phyloP scores from a whole-genome alignment of 768 basidiomycete genomes.

The Tremella mesenterica region DNA sequence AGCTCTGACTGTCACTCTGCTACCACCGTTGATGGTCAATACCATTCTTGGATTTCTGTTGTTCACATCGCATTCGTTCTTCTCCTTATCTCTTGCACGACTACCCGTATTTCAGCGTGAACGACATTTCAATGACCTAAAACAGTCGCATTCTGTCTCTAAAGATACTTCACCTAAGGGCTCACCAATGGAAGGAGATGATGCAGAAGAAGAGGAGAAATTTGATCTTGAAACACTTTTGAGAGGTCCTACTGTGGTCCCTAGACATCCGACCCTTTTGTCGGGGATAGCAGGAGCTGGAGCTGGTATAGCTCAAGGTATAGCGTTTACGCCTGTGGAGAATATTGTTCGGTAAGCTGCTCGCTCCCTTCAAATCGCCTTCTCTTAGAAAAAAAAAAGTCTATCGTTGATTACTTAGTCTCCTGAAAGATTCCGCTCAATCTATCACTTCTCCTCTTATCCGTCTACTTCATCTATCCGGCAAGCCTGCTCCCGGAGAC shows the following conservation, averaged over 20 bases:
- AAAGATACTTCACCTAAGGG: conserved; percentile 49
- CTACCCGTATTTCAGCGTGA: conserved; percentile 25
- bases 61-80: conserved; percentile 41
- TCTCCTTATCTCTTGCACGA: conserved; percentile 25
- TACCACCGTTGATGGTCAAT: conserved; percentile 40
- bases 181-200: neutral
- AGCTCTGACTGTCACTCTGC: conserved; percentile 27
- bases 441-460: conserved; percentile 20
- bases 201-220: conserved; percentile 12
- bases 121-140: neutral
- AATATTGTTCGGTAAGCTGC: conserved; percentile 37
- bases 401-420: conserved; percentile 5
- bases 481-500: conserved; percentile 4
- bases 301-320: conserved; percentile 37
- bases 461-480: conserved; percentile 14
- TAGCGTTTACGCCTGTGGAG: conserved; percentile 40
- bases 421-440: conserved; percentile 23
- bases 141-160: neutral
- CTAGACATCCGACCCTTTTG: conserved; percentile 38
- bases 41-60: conserved; percentile 39
- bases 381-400: neutral
- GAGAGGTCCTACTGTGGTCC: conserved; percentile 26
- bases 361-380: neutral
- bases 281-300: conserved; percentile 35
- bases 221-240: conserved; percentile 25